Conservation (phyloP, 23 red algal genomes). For the Gracilaria domingensis region DNA sequence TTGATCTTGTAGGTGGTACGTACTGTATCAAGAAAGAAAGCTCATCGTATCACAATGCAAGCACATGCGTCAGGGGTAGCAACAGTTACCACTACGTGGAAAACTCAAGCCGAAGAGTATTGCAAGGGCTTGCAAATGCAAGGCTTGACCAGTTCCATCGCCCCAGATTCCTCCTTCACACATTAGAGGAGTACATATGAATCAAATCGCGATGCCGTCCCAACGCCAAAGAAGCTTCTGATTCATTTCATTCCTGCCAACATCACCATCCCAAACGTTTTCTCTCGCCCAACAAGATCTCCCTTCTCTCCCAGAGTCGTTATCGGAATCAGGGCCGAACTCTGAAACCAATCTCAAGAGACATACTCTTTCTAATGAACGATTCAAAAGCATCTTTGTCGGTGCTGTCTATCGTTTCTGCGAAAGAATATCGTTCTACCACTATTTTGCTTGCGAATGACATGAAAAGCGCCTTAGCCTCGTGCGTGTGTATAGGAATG, state of each 20-base stretch:
- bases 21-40: slow-evolving; percentile 97
- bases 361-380: background rate
- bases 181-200: slow-evolving; percentile 6
- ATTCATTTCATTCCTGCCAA: background rate
- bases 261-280: background rate
- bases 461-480: slow-evolving; percentile 4
- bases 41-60: slow-evolving; percentile 97
- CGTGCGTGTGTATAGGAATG: slow-evolving; percentile 1
- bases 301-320: background rate
- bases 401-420: background rate
- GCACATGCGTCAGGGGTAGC: slow-evolving; percentile 95
- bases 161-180: slow-evolving; percentile 89
- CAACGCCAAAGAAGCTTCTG: background rate
- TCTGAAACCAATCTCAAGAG: background rate
- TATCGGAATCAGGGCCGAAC: background rate
- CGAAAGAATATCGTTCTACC: background rate
- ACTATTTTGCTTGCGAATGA: background rate
- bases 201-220: background rate
- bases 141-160: slow-evolving; percentile 97
- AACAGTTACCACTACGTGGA: slow-evolving; percentile 99
- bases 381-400: background rate
- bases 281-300: background rate
- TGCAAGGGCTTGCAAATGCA: slow-evolving; percentile 95
- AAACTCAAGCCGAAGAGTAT: slow-evolving; percentile 96
- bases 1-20: slow-evolving; percentile 75